Conservation (phyloP, 495 filamentous ascomycete genomes). For the Aspergillus bridgeri region DNA sequence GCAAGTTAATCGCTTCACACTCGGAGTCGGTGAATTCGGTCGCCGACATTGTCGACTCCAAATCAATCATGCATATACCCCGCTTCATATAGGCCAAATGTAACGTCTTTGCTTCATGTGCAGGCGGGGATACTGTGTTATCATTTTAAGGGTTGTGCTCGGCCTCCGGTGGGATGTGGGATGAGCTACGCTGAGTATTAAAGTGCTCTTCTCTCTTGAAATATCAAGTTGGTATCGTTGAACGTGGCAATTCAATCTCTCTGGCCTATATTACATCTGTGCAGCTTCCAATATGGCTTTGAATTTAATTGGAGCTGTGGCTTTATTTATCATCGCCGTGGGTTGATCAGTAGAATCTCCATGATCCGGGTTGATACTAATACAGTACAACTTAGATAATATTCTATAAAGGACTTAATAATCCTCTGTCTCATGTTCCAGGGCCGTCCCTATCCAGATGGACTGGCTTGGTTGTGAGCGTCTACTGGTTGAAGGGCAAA, state of each 20-base stretch:
- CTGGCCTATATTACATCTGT: too few relatives aligned
- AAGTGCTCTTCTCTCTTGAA: too few relatives aligned
- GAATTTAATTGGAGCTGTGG: neutral
- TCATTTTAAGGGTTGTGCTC: too few relatives aligned
- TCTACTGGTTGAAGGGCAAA: constrained; percentile 16
- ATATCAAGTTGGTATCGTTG: too few relatives aligned
- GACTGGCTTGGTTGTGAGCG: neutral
- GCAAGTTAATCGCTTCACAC: neutral
- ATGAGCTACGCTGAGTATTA: too few relatives aligned
- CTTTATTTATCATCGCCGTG: neutral
- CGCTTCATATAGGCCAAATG: neutral
- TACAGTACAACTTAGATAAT: neutral
- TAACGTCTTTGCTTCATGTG: too few relatives aligned
- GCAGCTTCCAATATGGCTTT: neutral
- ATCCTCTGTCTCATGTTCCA: neutral
- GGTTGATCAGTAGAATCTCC: neutral
- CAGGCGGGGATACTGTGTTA: too few relatives aligned
- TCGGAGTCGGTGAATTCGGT: neutral
- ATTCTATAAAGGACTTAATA: neutral
- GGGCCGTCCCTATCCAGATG: neutral
- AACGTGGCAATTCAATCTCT: too few relatives aligned
- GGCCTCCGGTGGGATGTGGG: too few relatives aligned
- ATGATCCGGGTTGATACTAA: neutral
- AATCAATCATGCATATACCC: too few relatives aligned
- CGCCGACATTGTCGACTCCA: neutral